phyloP scores from a whole-genome alignment of 352 stramenopile species.

The Blastocystis sp. region DNA sequence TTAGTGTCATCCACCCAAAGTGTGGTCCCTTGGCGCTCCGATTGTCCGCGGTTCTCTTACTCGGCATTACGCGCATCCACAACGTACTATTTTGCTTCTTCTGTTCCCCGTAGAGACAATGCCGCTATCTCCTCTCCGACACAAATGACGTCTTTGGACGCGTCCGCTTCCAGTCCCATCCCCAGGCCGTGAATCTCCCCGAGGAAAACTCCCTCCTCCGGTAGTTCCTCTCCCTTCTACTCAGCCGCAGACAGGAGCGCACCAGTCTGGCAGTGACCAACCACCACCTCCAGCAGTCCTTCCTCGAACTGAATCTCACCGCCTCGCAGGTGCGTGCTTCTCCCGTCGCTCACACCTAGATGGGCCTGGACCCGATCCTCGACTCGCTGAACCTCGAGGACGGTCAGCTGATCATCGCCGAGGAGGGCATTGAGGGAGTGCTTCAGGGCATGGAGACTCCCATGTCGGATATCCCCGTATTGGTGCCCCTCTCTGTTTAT shows the following conservation, averaged over 20 bases:
- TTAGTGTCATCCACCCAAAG: conserved; percentile 63
- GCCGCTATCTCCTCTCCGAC: conserved; percentile 50
- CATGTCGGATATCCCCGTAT: conserved; percentile 57
- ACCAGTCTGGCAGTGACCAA: conserved; percentile 21
- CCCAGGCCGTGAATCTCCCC: conserved; percentile 53
- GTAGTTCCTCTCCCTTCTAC: neutral
- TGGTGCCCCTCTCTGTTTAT: neutral
- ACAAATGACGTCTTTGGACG: conserved; percentile 59
- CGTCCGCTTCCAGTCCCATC: conserved; percentile 58
- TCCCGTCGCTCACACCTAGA: neutral
- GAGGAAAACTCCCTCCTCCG: conserved; percentile 45
- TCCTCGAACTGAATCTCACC: conserved; percentile 48
- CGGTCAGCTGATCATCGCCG: conserved; percentile 7
- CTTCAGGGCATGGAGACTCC: conserved; percentile 47
- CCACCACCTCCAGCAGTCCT: neutral
- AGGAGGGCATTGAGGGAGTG: conserved; percentile 41
- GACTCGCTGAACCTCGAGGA: conserved; percentile 42
- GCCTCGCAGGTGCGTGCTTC: neutral
- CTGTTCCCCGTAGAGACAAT: conserved; percentile 42
- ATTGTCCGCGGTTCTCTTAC: conserved; percentile 21
- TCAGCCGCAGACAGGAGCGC: conserved; percentile 25
- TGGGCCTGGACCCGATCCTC: conserved; percentile 47
- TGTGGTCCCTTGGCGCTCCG: conserved; percentile 50
- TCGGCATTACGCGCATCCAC: conserved; percentile 64
- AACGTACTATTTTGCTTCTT: neutral